Evolutionary conservation across 1,139 yeast species (phyloP).

Genomic region (Lizanozyma gosingica): DNA sequence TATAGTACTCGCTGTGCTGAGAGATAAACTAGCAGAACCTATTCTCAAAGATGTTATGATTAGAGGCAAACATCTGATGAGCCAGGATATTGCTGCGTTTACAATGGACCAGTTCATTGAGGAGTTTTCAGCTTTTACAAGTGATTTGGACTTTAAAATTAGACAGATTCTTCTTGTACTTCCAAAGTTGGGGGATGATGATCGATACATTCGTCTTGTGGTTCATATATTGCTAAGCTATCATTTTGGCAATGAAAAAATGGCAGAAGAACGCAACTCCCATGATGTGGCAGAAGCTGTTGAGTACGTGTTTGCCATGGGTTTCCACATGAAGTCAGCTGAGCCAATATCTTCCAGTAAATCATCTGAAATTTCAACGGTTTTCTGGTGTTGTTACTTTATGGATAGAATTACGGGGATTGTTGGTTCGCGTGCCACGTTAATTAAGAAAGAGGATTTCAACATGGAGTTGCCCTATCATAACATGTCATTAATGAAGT

Average conservation of each 20-base stretch:
- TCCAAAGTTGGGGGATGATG: conserved; percentile 31
- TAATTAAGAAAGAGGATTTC: conserved; percentile 21
- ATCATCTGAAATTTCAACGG: conserved; percentile 15
- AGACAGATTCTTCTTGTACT: conserved; percentile 18
- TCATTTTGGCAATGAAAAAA: conserved; percentile 28
- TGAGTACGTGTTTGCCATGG: conserved; percentile 21
- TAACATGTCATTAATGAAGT: conserved; percentile 15
- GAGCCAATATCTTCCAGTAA: conserved; percentile 8
- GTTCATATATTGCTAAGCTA: conserved; percentile 22
- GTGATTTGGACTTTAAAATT: conserved; percentile 24
- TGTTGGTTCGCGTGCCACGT: conserved; percentile 17
- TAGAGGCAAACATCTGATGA: conserved; percentile 5
- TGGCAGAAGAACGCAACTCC: conserved; percentile 10
- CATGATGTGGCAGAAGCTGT: conserved; percentile 27
- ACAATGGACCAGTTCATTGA: conserved; percentile 7
- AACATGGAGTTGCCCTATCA: conserved; percentile 24
- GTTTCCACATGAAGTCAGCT: conserved; percentile 23
- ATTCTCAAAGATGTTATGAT: conserved; percentile 15
- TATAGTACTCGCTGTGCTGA: conserved; percentile 19
- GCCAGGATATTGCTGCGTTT: conserved; percentile 3
- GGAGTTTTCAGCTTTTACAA: conserved; percentile 13
- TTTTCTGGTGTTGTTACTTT: conserved; percentile 26
- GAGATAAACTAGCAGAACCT: conserved; percentile 22
- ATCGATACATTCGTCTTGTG: conserved; percentile 21
- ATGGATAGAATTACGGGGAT: conserved; percentile 27